Evolutionary conservation across 2,329 filamentous ascomycete species (phyloP).

Genomic region (Myriosclerotinia scirpicola): DNA sequence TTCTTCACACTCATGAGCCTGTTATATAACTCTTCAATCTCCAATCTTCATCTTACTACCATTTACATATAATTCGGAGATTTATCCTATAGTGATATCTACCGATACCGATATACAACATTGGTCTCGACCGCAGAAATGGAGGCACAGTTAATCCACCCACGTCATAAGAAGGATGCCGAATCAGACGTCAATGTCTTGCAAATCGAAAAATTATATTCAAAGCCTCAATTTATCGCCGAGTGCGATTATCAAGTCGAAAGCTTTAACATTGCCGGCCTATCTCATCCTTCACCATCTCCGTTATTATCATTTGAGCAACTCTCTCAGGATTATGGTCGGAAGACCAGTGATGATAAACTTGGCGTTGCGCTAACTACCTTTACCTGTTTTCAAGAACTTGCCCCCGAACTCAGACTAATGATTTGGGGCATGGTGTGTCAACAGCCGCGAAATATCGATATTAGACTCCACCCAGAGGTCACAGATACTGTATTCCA

Average conservation of each 20-base stretch:
- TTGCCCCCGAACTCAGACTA: slow-evolving; percentile 15
- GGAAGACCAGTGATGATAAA: neutral
- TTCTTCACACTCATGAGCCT: neutral
- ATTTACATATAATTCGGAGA: neutral
- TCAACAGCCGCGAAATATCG: slow-evolving; percentile 13
- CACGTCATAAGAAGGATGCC: neutral
- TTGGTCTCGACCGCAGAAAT: neutral
- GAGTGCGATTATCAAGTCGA: slow-evolving; percentile 22
- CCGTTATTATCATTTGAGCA: slow-evolving; percentile 20
- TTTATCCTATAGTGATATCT: neutral
- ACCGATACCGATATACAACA: neutral
- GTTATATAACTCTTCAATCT: neutral
- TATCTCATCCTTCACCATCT: slow-evolving; percentile 2
- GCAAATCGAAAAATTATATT: neutral
- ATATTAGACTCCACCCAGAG: neutral
- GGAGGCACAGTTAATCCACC: neutral
- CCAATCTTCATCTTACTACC: neutral
- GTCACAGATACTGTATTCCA: too few species aligned
- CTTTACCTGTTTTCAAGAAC: slow-evolving; percentile 10
- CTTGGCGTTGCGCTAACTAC: neutral
- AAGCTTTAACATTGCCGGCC: neutral
- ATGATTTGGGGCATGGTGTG: slow-evolving; percentile 17
- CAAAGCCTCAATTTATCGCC: slow-evolving; percentile 10
- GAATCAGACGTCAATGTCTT: neutral
- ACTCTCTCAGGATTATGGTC: neutral